phyloP scores from a whole-genome alignment of 139 green algal species.

The Zygnema cylindricum region DNA sequence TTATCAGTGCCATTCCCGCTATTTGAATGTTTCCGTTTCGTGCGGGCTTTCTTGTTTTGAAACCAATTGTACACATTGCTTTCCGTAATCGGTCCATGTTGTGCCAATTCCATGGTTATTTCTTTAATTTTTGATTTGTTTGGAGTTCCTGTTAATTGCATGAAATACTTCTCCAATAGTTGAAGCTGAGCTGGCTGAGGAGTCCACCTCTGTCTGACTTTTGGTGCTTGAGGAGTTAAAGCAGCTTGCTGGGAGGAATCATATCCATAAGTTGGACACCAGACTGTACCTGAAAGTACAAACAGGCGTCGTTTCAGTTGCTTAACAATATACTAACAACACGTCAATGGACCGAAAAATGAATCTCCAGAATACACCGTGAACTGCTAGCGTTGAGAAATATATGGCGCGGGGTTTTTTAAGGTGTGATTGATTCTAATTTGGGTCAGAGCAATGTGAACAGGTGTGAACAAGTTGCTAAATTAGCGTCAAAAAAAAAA shows the following conservation, averaged over 20 bases:
- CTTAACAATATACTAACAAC: too few relatives aligned
- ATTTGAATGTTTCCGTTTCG: conserved; percentile 46
- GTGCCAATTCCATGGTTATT: conserved; percentile 55
- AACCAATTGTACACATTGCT: conserved; percentile 69
- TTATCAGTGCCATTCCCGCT: not conserved
- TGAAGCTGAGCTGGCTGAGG: conserved; percentile 54
- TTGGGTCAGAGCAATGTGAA: too few relatives aligned
- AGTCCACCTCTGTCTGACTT: conserved; percentile 54
- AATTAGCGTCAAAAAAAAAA: too few relatives aligned
- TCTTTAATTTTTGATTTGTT: conserved; percentile 55
- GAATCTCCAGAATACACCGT: too few relatives aligned
- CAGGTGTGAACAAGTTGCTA: too few relatives aligned
- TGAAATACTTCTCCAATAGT: conserved; percentile 58
- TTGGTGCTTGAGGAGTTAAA: not conserved
- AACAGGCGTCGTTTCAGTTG: too few relatives aligned
- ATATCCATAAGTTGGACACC: not conserved
- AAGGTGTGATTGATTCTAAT: too few relatives aligned
- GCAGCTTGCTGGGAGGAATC: not conserved
- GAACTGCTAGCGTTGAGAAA: too few relatives aligned
- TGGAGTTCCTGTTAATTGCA: conserved; percentile 36
- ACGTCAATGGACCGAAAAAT: too few relatives aligned
- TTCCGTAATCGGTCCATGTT: conserved; percentile 57
- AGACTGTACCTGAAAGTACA: not conserved
- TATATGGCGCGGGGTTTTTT: too few relatives aligned
- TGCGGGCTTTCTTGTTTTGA: conserved; percentile 63